A percentile compares a stretch with the other conserved stretches of the same genome.
These are phyloP conservation scores for Termitomyces sp. DNA, from an alignment of 768 basidiomycete genomes.

Conservation along the genomic window DNA sequence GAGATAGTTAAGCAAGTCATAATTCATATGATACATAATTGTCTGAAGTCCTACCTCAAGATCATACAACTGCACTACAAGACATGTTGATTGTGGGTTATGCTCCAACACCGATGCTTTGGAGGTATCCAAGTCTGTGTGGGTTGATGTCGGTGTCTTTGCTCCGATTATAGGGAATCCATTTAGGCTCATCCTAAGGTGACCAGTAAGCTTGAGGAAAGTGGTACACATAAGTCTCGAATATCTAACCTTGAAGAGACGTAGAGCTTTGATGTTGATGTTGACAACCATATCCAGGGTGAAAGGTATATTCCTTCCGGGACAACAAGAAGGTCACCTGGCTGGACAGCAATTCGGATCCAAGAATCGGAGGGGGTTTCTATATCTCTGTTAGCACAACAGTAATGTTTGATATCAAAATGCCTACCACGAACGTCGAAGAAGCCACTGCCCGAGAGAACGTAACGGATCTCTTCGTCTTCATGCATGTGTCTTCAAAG, in stretches of 20 bases:
- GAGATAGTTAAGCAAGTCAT: background rate
- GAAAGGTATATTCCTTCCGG: constrained; percentile 92
- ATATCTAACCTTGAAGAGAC: constrained; percentile 71
- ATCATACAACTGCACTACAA: background rate
- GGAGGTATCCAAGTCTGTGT: constrained; percentile 57
- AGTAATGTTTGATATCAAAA: background rate
- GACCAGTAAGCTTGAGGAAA: background rate
- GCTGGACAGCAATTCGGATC: constrained; percentile 72
- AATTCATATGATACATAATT: background rate
- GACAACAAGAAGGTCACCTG: constrained; percentile 82
- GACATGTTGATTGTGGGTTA: constrained; percentile 10
- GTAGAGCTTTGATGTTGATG: constrained; percentile 72
- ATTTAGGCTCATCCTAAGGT: constrained; percentile 83
- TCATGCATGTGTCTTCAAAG: constrained; percentile 80
- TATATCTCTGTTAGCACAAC: constrained; percentile 16
- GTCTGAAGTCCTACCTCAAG: background rate
- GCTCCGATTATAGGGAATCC: constrained; percentile 72
- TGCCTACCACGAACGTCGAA: constrained; percentile 83
- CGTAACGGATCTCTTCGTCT: constrained; percentile 92
- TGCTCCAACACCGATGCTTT: constrained; percentile 38
- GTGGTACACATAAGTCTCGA: background rate
- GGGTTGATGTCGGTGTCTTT: constrained; percentile 57
- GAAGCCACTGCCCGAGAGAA: constrained; percentile 82
- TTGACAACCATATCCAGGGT: constrained; percentile 74
- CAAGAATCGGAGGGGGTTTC: constrained; percentile 65